Base-by-base conservation (phyloP, 257 asterid species). In the Plectranthus barbatus region DNA sequence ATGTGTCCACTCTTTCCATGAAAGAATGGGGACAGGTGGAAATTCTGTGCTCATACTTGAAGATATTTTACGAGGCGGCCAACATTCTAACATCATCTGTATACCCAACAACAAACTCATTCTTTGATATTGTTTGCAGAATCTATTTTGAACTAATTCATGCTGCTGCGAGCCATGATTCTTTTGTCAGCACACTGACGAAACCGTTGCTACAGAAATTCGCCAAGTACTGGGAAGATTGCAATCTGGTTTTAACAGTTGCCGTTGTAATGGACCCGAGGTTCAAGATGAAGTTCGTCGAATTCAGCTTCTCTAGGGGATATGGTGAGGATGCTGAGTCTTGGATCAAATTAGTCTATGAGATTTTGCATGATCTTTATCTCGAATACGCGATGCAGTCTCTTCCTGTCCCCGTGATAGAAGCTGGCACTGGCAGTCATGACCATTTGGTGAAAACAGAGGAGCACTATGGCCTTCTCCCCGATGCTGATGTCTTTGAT, bases 181-280 rank as follows among this genome's bases (percentile, higher is more conserved):
- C 9, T 7, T 80, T 77, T 41, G 62, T 72, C 0, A 74, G 88
- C 58, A 46, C 23, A 34, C 66, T 87, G 61, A 72, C 81, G 10
- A 74, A 45, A 60, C 77, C 84, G 0, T 62, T 87, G 81, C 77
- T n/a, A 29, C 77, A 80, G 50, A 79, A 19, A 33, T 81, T 81
- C 45, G 53, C 76, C 10, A 74, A 63, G 19, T 87, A 79, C 72
- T 85, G 88, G 94, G 79, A 77, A 34, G 86, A 77, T n/a, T 80
- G 93, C 63, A 64, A 48, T 66, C 64, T 83, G 61, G 68, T 83
- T 54, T 70, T 87, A 53, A 87, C 96, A 17, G 69, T 78, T 56
- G 91, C 91, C n/a, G 94, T 70, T 41, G 85, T 81, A 9, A 63
- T 87, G 89, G 96, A 87, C 65, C 94, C 96, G 5, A 71, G 91